Evolutionary conservation across 2,329 filamentous ascomycete genomes (phyloP).

Genomic region (Taxawa tesnikishii): DNA sequence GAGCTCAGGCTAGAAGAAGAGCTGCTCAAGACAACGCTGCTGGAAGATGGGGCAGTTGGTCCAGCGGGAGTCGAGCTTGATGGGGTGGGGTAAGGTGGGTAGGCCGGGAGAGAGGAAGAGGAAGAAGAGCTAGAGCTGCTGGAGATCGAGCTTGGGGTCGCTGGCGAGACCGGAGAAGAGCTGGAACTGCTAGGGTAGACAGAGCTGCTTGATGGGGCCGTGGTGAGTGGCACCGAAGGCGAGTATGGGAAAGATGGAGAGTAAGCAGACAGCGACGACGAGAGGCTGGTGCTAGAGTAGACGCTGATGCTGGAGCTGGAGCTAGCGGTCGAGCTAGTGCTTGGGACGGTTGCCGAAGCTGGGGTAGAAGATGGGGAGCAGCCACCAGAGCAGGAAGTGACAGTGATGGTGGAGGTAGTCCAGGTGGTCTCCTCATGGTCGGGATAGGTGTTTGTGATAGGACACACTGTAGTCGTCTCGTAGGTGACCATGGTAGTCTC

Average conservation of each 20-base stretch:
- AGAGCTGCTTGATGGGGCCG: conserved; percentile 1
- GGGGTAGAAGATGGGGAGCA: conserved; percentile 2
- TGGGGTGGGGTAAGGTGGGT: too few species aligned
- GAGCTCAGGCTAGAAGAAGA: not conserved
- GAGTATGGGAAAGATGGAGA: conserved; percentile 1
- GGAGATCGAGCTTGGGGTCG: not conserved
- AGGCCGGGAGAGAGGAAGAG: not conserved
- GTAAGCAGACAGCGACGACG: not conserved
- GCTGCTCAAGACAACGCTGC: not conserved
- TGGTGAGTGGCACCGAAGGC: not conserved
- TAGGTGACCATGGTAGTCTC: not conserved
- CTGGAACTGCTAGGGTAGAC: not conserved
- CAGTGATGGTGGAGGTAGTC: conserved; percentile 6
- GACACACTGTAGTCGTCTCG: conserved; percentile 3
- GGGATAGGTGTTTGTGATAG: not conserved
- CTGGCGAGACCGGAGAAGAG: not conserved
- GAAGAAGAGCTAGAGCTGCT: not conserved
- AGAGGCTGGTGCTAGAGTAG: not conserved
- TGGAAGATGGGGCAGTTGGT: not conserved
- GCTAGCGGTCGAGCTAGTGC: not conserved
- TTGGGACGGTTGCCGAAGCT: not conserved
- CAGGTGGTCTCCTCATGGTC: conserved; percentile 2
- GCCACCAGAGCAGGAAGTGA: conserved; percentile 5
- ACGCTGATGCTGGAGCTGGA: not conserved
- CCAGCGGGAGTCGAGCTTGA: not conserved